Evolutionary conservation across 108 stramenopile species (phyloP).

Genomic region (Hondaea fermentalgiana): DNA sequence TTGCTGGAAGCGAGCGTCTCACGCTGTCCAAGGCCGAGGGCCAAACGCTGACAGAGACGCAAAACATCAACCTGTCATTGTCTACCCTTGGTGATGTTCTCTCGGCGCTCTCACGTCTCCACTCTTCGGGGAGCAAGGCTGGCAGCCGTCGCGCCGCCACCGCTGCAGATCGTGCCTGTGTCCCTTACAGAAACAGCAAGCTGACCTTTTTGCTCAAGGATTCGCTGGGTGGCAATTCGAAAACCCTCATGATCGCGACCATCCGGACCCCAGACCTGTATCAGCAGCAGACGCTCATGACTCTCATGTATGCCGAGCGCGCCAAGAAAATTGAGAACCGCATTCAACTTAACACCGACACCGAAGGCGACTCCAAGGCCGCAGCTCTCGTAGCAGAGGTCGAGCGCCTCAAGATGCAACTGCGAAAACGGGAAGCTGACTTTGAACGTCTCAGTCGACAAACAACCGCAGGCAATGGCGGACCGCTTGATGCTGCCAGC

Average conservation of each 20-base stretch:
- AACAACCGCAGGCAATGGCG: not conserved
- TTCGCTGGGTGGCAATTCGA: constrained; percentile 82
- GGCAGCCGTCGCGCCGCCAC: not conserved
- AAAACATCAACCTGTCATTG: constrained; percentile 37
- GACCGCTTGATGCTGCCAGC: not conserved
- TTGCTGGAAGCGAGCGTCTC: constrained; percentile 22
- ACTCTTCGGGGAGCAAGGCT: not conserved
- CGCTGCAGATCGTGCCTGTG: constrained; percentile 67
- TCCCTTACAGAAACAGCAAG: constrained; percentile 98
- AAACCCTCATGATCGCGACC: constrained; percentile 84
- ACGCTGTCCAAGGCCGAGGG: not conserved
- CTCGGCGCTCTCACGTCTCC: not conserved
- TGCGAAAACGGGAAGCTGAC: constrained; percentile 28
- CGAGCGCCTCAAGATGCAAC: constrained; percentile 29
- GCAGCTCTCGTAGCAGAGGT: constrained; percentile 32
- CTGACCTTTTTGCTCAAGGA: constrained; percentile 96
- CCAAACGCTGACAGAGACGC: not conserved
- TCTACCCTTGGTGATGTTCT: constrained; percentile 20
- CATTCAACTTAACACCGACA: constrained; percentile 92
- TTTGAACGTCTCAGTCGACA: constrained; percentile 24
- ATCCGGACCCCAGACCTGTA: constrained; percentile 94
- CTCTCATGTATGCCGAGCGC: constrained; percentile 91
- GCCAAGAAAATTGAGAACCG: constrained; percentile 99
- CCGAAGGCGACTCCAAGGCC: constrained; percentile 54
- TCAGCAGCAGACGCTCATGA: constrained; percentile 90